Percentiles rank a stretch among this genome's conserved stretches.
These are phyloP conservation scores for Erythrobasidium hasegawianum DNA, from an alignment of 1,284 basidiomycete species.

Conservation along the genomic window DNA sequence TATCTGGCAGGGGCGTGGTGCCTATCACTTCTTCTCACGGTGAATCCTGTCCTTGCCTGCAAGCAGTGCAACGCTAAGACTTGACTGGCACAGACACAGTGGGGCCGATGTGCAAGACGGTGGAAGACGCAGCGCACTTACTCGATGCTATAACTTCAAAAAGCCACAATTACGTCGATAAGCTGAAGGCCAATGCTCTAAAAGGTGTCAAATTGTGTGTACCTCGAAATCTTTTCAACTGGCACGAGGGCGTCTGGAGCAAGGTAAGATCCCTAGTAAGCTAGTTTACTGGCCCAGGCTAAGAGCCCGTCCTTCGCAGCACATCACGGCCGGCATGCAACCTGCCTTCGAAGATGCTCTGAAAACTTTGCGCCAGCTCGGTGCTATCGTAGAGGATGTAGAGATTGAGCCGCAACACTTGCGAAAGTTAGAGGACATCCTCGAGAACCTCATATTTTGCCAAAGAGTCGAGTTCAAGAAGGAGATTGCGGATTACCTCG, in stretches of 20 bases:
- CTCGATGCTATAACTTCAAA: constrained; percentile 40
- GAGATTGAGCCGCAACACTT: neutral
- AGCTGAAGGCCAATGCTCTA: neutral
- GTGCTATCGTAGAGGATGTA: constrained; percentile 10
- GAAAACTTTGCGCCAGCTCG: constrained; percentile 1
- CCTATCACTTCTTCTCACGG: constrained; percentile 36
- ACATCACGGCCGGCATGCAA: neutral
- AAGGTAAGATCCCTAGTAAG: neutral
- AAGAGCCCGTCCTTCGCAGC: neutral
- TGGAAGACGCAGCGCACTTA: constrained; percentile 44
- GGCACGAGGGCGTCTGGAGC: neutral
- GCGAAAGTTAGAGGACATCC: neutral
- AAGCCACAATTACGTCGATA: neutral
- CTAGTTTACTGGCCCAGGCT: neutral
- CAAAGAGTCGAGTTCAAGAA: constrained; percentile 1
- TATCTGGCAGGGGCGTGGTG: constrained; percentile 39
- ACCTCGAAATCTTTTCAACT: neutral
- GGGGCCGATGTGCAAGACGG: constrained; percentile 44
- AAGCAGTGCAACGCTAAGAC: too few species aligned
- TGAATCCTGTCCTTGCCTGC: neutral
- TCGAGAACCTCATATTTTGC: neutral
- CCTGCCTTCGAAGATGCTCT: neutral
- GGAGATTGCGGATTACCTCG: constrained; percentile 3
- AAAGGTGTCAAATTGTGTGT: neutral
- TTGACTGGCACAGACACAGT: constrained; percentile 37